These are phyloP conservation scores for Penicillium roqueforti DNA, from an alignment of 495 filamentous ascomycete species.

Conservation along the genomic window DNA sequence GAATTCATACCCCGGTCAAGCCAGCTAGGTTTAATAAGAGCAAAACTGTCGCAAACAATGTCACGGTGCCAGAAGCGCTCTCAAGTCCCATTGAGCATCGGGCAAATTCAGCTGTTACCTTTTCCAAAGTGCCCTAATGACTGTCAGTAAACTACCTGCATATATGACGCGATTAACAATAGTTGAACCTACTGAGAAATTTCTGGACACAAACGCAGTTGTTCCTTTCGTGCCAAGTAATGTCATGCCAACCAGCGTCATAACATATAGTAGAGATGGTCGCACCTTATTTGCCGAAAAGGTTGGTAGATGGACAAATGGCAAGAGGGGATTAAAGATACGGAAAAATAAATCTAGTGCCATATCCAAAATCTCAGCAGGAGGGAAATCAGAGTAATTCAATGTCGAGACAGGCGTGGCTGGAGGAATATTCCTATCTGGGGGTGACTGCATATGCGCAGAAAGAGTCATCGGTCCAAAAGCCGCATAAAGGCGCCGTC, in stretches of 20 bases:
- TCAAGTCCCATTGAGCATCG: constrained; percentile 37
- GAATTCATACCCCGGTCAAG: constrained; percentile 43
- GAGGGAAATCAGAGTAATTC: constrained; percentile 39
- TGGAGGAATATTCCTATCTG: constrained; percentile 25
- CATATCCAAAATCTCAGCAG: constrained; percentile 52
- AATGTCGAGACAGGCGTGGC: constrained; percentile 19
- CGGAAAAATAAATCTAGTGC: constrained; percentile 52
- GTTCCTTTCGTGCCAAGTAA: constrained; percentile 48
- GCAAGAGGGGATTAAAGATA: constrained; percentile 48
- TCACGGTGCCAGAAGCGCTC: constrained; percentile 35
- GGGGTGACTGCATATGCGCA: constrained; percentile 24
- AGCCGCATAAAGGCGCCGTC: constrained; percentile 38
- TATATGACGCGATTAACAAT: neutral
- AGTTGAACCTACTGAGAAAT: constrained; percentile 38
- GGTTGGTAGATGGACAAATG: constrained; percentile 49
- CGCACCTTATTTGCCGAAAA: constrained; percentile 46
- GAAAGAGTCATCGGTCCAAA: constrained; percentile 28
- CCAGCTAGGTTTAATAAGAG: constrained; percentile 47
- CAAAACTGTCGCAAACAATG: constrained; percentile 44
- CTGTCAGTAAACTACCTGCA: constrained; percentile 7
- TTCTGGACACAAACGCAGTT: constrained; percentile 42
- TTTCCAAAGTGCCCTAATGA: constrained; percentile 37
- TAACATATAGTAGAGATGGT: constrained; percentile 41
- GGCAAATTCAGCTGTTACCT: constrained; percentile 38
- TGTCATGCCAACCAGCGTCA: constrained; percentile 52